Evolutionary conservation across 768 basidiomycete species (phyloP), one percentile per base, ranked within the genome.

Genomic region (Serendipita indica): DNA sequence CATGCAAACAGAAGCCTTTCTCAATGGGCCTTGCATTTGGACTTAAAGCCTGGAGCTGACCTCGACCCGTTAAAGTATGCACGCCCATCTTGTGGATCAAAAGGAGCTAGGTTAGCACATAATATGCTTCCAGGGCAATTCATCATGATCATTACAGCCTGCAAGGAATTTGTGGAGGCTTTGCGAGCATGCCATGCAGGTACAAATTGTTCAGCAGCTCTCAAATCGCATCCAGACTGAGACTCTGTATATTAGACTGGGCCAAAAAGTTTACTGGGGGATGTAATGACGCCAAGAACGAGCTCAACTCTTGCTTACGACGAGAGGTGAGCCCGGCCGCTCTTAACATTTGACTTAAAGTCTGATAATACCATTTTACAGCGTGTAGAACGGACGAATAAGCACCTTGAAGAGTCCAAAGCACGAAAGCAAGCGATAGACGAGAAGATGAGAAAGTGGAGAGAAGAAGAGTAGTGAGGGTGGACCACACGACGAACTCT

Each of bases 161-260:
- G 49, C 30, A 54, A 18, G 32, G 49, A 54, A 12, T 20, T 54
- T 54, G n/a, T 54, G 10, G 49, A 54, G 32, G 49, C 49, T 18
- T 54, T 54, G 49, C 10, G 32, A n/a, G 49, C 49, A 7, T 54
- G 49, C 32, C 49, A 54, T 3, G 49, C 12, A 10, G 7, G 49
- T 54, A 33, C 4, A 28, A 25, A 43, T 43, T 6, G 7, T n/a
- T n/a, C 5, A 43, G n/a, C 41, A 25, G 27, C 7, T n/a, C 18
- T n/a, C 2, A 43, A 43, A 43, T n/a, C 7, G 41, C 7, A 7
- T 43, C 7, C n/a, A 43, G 7, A 18, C 5, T 18, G 18, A 43
- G 41, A 7, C 5, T 5, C 18, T 7, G 7, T 7, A 5, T 7
- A 27, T 20, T 16, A 20, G 49, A 28, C 12, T 54, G 12, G 16